These are phyloP conservation scores for Citrullus mucosospermus DNA, from an alignment of 306 rosid species.

Conservation along the genomic window DNA sequence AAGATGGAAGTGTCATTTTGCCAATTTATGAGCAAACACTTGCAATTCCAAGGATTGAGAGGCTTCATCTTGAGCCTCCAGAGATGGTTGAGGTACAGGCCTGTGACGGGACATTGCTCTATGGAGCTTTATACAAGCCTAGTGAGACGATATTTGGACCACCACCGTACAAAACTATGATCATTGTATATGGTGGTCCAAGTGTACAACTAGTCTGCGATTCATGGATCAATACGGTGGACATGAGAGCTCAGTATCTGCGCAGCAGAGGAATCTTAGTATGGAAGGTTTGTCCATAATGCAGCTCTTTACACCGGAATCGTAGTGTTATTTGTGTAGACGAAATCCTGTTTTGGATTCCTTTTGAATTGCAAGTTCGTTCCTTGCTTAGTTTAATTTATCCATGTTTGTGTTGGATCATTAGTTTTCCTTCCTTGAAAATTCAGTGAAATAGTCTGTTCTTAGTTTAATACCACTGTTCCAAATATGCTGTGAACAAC, in stretches of 20 bases:
- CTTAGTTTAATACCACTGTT: neutral
- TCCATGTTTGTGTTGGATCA: neutral
- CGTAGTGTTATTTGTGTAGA: neutral
- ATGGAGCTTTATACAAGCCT: constrained; percentile 76
- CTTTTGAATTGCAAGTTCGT: neutral
- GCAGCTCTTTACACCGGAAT: constrained; percentile 4
- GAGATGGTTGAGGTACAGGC: constrained; percentile 53
- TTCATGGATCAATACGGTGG: constrained; percentile 79
- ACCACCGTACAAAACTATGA: constrained; percentile 88
- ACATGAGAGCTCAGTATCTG: constrained; percentile 83
- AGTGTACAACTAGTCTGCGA: constrained; percentile 69
- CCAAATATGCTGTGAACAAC: neutral
- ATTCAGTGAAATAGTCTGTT: neutral
- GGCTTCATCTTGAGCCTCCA: constrained; percentile 77
- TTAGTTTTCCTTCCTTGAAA: neutral
- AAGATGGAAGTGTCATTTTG: constrained; percentile 58
- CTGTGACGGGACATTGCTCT: constrained; percentile 48
- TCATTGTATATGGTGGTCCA: constrained; percentile 91
- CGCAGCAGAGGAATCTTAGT: constrained; percentile 78
- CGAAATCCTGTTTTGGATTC: neutral
- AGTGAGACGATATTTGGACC: constrained; percentile 70
- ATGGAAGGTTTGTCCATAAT: constrained; percentile 70
- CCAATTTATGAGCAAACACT: constrained; percentile 56
- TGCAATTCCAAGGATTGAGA: constrained; percentile 42
- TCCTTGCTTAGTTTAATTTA: neutral